Conservation (phyloP, 1,284 basidiomycete genomes). For the Puccinia novopanici region DNA sequence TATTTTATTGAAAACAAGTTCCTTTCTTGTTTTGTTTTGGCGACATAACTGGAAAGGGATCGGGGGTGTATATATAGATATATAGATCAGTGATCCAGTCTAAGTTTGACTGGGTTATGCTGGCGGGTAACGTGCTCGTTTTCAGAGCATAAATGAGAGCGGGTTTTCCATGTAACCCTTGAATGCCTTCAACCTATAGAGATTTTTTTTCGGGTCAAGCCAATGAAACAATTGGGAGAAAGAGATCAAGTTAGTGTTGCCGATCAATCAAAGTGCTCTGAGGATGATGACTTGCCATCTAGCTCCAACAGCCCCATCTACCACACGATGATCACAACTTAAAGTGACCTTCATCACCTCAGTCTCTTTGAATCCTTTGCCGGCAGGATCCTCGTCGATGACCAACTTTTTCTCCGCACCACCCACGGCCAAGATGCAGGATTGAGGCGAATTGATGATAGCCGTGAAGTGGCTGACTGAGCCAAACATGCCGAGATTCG, state of each 20-base stretch:
- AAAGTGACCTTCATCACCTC: slow-evolving; percentile 95
- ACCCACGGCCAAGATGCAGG: slow-evolving; percentile 94
- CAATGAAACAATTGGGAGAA: not conserved
- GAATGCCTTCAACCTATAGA: slow-evolving; percentile 72
- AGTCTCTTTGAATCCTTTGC: slow-evolving; percentile 83
- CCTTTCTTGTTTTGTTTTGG: not conserved
- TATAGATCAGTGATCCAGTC: not conserved
- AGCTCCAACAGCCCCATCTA: slow-evolving; percentile 73
- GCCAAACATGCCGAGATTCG: slow-evolving; percentile 98
- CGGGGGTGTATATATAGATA: not conserved
- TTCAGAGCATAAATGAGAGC: slow-evolving; percentile 62
- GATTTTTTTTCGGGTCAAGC: not conserved
- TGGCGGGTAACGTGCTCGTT: not conserved
- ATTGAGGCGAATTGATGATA: slow-evolving; percentile 98
- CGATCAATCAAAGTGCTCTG: not conserved
- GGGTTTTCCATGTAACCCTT: slow-evolving; percentile 97
- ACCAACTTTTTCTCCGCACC: slow-evolving; percentile 83
- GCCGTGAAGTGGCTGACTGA: slow-evolving; percentile 82
- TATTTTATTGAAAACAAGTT: not conserved
- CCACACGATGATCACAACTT: slow-evolving; percentile 83
- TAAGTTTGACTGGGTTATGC: not conserved
- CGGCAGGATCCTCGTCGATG: slow-evolving; percentile 79
- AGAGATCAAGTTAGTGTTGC: not conserved
- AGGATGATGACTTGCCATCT: slow-evolving; percentile 65
- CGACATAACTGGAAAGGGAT: not conserved